Evolutionary conservation across 169 alveolate genomes (phyloP), one percentile per base, ranked within the genome.

Genomic region (Toxoplasma gondii): DNA sequence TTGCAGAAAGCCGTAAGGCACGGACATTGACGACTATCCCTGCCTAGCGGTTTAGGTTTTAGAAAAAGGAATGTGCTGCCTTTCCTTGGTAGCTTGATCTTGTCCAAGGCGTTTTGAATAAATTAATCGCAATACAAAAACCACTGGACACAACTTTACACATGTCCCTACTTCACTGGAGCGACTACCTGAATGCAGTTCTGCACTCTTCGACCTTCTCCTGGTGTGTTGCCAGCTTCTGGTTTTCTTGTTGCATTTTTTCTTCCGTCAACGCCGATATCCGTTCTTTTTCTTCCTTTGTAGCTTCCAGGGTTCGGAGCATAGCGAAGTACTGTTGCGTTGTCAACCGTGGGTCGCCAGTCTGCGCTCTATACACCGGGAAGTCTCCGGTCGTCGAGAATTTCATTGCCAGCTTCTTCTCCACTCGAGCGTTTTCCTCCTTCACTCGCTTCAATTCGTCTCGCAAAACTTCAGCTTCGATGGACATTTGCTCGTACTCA

Each of bases 131-230:
- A 49, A 49, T 49, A 1, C 58, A 49, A 9, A 49, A 49, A 17
- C 58, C 58, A 49, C 4, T 12, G 12, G 58, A 49, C 12, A 49
- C 58, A 12, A 12, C 58, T 49, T 49, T 17, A 24, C 34, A 19
- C 78, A 64, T 19, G 22, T 44, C 45, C 22, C 45, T 78, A 31
- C 1, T 31, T 9, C 45, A 12, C 0, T 78, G 41, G 34, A 10
- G 36, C 27, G 43, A 0, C n/a, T 82, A 82, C 90, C 90, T 82
- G 67, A 82, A 82, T 49, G 90, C 90, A 17, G 67, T 38, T 43
- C 67, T 39, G 90, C 90, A 82, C 27, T 82, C 90, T 36, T 43
- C 69, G 39, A 82, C 69, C 38, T 82, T 82, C 90, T 39, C 90
- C 27, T 67, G 69, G 38, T 43, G 90, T 39, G 67, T 82, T 49